A percentile compares a stretch with the other conserved stretches of the same genome.
Conservation (phyloP, 192 early-diverging fungal species). For the Dissophora ornata region DNA sequence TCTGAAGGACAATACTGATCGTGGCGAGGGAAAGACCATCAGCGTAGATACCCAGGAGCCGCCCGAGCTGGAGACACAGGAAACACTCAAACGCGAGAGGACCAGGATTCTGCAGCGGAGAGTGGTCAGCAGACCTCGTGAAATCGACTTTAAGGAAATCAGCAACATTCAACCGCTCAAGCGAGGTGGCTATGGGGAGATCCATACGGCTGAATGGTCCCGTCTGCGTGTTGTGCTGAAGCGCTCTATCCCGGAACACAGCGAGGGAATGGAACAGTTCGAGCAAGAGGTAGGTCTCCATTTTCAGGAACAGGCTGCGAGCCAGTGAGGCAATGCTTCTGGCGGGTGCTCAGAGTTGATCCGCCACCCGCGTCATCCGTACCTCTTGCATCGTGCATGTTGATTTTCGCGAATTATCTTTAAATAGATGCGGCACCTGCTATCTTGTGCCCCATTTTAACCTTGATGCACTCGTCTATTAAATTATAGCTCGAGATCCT, state of each 20-base stretch:
- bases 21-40: not conserved
- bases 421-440: too few relatives aligned
- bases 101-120: constrained; percentile 38
- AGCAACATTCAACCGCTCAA: constrained; percentile 38
- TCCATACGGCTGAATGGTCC: constrained; percentile 50
- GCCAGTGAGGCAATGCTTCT: too few relatives aligned
- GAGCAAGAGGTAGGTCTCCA: constrained; percentile 36
- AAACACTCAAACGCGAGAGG: constrained; percentile 40
- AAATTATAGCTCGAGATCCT: constrained; percentile 45
- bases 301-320: too few relatives aligned
- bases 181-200: constrained; percentile 45
- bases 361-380: too few relatives aligned
- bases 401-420: not conserved
- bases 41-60: not conserved
- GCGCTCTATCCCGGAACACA: constrained; percentile 24
- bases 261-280: constrained; percentile 35
- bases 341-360: too few relatives aligned
- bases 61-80: constrained; percentile 33
- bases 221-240: constrained; percentile 43
- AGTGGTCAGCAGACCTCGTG: constrained; percentile 21
- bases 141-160: constrained; percentile 44
- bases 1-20: not conserved
- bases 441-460: too few relatives aligned
- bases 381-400: too few relatives aligned
- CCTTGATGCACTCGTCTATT: too few relatives aligned